Base-by-base conservation (phyloP, 345 rosid species). In the Camelina neglecta region DNA sequence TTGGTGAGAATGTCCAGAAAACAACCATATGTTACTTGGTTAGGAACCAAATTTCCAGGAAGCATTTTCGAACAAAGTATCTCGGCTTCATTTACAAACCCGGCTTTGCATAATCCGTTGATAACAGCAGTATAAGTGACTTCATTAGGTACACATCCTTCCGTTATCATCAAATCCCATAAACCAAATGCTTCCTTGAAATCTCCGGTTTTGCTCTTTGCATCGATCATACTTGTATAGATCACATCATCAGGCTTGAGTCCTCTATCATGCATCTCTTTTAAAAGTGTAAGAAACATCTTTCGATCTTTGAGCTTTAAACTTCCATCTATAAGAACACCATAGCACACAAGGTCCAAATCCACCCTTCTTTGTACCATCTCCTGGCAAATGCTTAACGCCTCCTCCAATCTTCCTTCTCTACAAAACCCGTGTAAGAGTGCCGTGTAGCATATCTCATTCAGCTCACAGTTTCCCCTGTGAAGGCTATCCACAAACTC, bases 221-320 rank as follows among this genome's bases (percentile, higher is more conserved):
- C 89, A 80, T 88, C 96, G 44, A 95, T 92, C 92, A 92, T 89
- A 83, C 88, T 89, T 59, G 97, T 90, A 45, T 89, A 92, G 13
- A 86, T 86, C 65, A 87, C 84, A 58, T 51, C 74, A 78, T 95
- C 99, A 47, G 99, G 99, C 78, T 68, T 88, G 71, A 92, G 80
- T 67, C 89, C 86, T 60, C 60, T 79, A 58, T 82, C 81, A 69
- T 78, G 81, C 97, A 95, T 88, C 76, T 89, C 89, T 77, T 89
- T 87, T 69, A 95, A 61, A 49, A 92, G 84, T 65, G 62, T 76
- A 57, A 82, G 67, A 50, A 84, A 84, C 48, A 81, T 72, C 77
- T 66, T 81, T 45, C 76, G 79, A 67, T 89, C 91, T 13, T 82
- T 85, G 15, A 72, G 82, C 77, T 81, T 86, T 48, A 89, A 86